Evolutionary conservation across 2,329 filamentous ascomycete species (phyloP).

Genomic region (Colletotrichum sansevieriae): DNA sequence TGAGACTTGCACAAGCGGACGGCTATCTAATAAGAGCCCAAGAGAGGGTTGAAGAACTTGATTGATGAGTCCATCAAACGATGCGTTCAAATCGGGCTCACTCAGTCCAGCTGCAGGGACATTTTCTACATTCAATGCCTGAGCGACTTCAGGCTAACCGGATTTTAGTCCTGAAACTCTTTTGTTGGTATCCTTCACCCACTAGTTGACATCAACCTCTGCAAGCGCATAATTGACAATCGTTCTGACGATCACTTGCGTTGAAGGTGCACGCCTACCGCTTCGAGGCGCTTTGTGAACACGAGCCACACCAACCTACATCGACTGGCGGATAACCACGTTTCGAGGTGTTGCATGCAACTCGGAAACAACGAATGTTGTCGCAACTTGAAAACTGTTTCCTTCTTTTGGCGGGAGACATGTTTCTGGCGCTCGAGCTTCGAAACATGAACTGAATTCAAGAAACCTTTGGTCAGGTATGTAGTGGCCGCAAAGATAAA

Average conservation of each 20-base stretch:
- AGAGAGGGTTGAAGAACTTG: background rate
- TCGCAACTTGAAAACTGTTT: conserved; percentile 53
- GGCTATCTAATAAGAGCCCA: background rate
- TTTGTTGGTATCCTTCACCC: background rate
- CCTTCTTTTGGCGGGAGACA: conserved; percentile 26
- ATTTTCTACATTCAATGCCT: too few species aligned
- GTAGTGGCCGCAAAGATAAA: too few species aligned
- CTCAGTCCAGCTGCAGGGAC: too few species aligned
- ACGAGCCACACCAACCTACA: conserved; percentile 28
- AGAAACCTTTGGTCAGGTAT: too few species aligned
- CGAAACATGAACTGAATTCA: background rate
- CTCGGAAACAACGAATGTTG: conserved; percentile 48
- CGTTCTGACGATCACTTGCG: conserved; percentile 19
- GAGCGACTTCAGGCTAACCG: background rate
- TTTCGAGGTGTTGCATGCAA: conserved; percentile 49
- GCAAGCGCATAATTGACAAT: background rate
- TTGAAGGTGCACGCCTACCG: conserved; percentile 42
- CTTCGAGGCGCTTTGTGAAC: conserved; percentile 39
- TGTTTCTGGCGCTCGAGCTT: background rate
- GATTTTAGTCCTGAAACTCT: background rate
- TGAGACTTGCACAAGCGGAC: background rate
- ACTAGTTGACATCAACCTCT: conserved; percentile 1
- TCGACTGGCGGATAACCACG: conserved; percentile 35
- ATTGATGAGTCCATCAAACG: conserved; percentile 1
- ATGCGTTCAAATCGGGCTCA: background rate